phyloP scores from a whole-genome alignment of 441 rosid genomes.

The Eruca vesicaria region DNA sequence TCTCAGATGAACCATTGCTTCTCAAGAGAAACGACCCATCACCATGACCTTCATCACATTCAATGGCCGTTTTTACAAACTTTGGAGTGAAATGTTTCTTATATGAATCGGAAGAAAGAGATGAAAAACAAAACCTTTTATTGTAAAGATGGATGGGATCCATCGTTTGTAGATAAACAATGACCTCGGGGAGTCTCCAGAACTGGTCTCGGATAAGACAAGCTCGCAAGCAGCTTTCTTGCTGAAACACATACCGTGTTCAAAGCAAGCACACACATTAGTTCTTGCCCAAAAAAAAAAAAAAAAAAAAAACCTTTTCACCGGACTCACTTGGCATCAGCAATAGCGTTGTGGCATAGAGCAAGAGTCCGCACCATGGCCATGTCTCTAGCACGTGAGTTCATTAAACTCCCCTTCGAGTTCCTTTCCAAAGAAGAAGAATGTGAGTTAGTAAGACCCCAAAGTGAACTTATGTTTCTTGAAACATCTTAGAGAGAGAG shows the following conservation, averaged over 20 bases:
- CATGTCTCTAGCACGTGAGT: conserved; percentile 80
- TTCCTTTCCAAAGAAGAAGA: conserved; percentile 32
- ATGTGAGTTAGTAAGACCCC: neutral
- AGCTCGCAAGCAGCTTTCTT: conserved; percentile 51
- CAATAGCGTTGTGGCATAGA: conserved; percentile 66
- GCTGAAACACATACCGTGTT: too few species aligned
- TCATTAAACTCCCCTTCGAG: conserved; percentile 58
- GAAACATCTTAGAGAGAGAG: neutral
- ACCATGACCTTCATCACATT: conserved; percentile 53
- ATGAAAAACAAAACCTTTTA: conserved; percentile 54
- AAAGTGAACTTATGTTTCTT: neutral
- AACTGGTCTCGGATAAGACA: conserved; percentile 67
- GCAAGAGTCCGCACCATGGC: conserved; percentile 79
- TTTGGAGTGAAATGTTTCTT: neutral
- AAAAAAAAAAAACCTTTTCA: neutral
- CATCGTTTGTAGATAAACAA: conserved; percentile 81
- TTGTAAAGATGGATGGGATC: conserved; percentile 55
- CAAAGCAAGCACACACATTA: neutral
- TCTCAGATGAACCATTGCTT: conserved; percentile 29
- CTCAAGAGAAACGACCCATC: conserved; percentile 61
- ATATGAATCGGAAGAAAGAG: neutral
- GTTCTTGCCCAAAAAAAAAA: too few species aligned
- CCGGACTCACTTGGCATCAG: conserved; percentile 59
- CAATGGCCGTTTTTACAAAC: neutral
- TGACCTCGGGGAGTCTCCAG: conserved; percentile 67